Evolutionary conservation across 352 stramenopile species (phyloP), one percentile per base, ranked within the genome.

Genomic region (Globisporangium uncinulatum): DNA sequence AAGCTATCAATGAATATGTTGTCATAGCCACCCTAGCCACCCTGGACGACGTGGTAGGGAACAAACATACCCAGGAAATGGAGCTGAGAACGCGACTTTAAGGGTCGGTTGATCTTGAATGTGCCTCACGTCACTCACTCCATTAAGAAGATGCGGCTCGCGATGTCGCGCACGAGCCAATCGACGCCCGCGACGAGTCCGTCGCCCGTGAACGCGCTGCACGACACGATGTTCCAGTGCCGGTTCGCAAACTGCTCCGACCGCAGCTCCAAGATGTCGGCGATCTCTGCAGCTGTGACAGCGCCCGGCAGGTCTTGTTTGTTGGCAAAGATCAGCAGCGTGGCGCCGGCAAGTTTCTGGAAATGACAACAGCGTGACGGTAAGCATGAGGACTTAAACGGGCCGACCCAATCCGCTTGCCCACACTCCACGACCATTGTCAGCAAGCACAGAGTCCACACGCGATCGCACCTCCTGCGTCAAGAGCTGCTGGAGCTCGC

Each of bases 251-350:
- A 94, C 56, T 92, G 77, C 39, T 82, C 71, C 5, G 77, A 83
- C 44, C 71, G 74, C 56, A 98, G 81, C 14, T 87, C 83, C 31
- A 98, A 75, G 17, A 82, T 71, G 41, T 93, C 64, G 13, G 82
- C 87, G 65, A 99, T 99, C 63, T 55, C 50, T 4, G 14, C 41
- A 6, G 50, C 50, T 21, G 50, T 17, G 17, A 55, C 10, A 6
- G 50, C 50, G 34, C 50, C 50, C 17, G 50, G 50, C n/a, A 55
- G 68, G 64, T 99, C 97, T 67, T 99, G 96, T 66, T 99, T 99
- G 83, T 99, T 99, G 34, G 96, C 97, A 57, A 99, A 98, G 63
- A 99, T 98, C 37, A 99, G 74, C n/a, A 99, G 76, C 47, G 92
- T 98, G 9, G 97, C 96, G n/a, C 97, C 97, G 2, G 94, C 94